These are phyloP conservation scores for Pseudogymnoascus sp. DNA, from an alignment of 2,329 filamentous ascomycete genomes.

Conservation along the genomic window DNA sequence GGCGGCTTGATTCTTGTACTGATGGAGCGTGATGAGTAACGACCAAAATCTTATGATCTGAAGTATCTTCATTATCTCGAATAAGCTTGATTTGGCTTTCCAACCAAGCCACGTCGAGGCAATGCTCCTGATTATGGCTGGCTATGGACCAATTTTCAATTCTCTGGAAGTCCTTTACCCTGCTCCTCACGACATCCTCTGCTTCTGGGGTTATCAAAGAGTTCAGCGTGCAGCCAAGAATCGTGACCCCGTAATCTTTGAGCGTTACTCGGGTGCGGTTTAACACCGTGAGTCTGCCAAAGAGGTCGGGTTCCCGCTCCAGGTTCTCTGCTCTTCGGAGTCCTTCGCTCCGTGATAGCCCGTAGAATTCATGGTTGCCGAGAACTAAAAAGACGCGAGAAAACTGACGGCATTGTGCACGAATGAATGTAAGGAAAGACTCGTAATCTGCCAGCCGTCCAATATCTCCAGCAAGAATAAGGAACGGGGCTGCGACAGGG, in stretches of 20 bases:
- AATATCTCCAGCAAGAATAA: slow-evolving; percentile 43
- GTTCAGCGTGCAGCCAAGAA: slow-evolving; percentile 53
- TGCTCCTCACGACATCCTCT: slow-evolving; percentile 32
- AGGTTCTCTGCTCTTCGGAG: slow-evolving; percentile 33
- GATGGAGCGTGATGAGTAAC: slow-evolving; percentile 51
- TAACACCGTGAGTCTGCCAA: slow-evolving; percentile 35
- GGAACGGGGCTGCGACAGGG: slow-evolving; percentile 32
- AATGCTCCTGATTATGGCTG: slow-evolving; percentile 41
- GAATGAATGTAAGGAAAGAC: slow-evolving; percentile 37
- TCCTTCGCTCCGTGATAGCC: slow-evolving; percentile 31
- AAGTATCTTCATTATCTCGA: slow-evolving; percentile 13
- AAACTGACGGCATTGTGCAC: slow-evolving; percentile 34
- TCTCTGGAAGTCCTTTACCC: slow-evolving; percentile 45
- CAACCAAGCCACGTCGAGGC: slow-evolving; percentile 44
- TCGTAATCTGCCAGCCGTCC: slow-evolving; percentile 41
- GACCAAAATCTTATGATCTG: slow-evolving; percentile 34
- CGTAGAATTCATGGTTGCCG: slow-evolving; percentile 49
- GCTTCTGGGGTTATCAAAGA: slow-evolving; percentile 38
- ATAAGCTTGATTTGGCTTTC: slow-evolving; percentile 28
- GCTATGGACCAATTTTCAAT: slow-evolving; percentile 45
- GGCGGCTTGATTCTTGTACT: slow-evolving; percentile 39
- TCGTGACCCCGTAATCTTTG: slow-evolving; percentile 34
- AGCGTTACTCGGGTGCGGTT: slow-evolving; percentile 35
- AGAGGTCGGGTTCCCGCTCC: slow-evolving; percentile 31
- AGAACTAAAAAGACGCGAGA: slow-evolving; percentile 40